phyloP scores from a whole-genome alignment of 371 early-diverging fungal species.

The Rhizopus microsporus region DNA sequence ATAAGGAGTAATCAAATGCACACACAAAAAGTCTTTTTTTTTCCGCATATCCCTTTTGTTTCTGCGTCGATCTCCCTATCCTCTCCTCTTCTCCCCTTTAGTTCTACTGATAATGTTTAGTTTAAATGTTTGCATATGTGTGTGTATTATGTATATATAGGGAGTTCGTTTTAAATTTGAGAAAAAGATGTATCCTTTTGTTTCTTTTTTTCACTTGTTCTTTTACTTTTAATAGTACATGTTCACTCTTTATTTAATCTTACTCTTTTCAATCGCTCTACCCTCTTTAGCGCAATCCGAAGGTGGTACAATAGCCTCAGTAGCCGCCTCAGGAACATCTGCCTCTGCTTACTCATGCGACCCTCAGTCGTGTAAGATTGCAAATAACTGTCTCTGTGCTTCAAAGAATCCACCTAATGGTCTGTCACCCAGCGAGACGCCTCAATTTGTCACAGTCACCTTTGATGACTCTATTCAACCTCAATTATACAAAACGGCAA shows the following conservation, averaged over 20 bases:
- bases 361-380: conserved; percentile 53
- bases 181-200: no score
- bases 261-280: conserved; percentile 8
- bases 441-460: conserved; percentile 72
- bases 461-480: conserved; percentile 72
- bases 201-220: conserved; percentile 1
- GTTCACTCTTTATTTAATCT: background rate
- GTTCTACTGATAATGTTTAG: no score
- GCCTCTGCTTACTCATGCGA: conserved; percentile 55
- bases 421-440: conserved; percentile 56
- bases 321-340: conserved; percentile 9
- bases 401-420: conserved; percentile 62
- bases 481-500: conserved; percentile 34
- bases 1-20: no score
- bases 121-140: no score
- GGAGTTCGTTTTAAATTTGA: no score
- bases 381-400: conserved; percentile 68
- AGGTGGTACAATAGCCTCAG: conserved; percentile 2
- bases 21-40: no score
- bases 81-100: no score
- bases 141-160: no score
- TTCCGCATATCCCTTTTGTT: no score
- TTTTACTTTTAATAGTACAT: background rate
- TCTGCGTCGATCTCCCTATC: no score
- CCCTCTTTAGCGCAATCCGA: conserved; percentile 2